These are phyloP conservation scores for Leucaena leucocephala DNA, from an alignment of 306 rosid genomes.

Conservation along the genomic window DNA sequence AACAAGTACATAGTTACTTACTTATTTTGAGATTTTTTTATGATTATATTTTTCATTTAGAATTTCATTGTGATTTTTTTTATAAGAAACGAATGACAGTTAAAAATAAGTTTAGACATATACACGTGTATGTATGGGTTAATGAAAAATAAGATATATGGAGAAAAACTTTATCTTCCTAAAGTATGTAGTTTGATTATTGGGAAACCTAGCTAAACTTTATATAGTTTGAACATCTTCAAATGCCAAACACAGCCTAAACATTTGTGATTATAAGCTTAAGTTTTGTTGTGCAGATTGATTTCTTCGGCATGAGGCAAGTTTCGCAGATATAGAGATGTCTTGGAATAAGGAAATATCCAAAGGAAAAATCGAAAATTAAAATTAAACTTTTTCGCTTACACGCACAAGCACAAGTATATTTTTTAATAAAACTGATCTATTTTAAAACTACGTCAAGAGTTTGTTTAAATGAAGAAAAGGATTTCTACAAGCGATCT, in stretches of 20 bases:
- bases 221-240: background rate
- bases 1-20: too few relatives aligned
- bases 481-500: background rate
- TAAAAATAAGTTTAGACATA: background rate
- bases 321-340: background rate
- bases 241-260: too few relatives aligned
- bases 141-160: background rate
- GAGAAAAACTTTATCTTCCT: background rate
- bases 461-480: background rate
- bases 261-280: too few relatives aligned
- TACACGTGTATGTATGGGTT: background rate
- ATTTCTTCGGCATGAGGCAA: background rate
- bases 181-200: background rate
- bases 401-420: background rate
- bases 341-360: background rate
- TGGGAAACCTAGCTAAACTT: background rate
- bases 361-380: background rate
- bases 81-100: too few relatives aligned
- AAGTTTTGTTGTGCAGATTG: background rate
- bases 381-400: background rate
- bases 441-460: background rate
- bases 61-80: too few relatives aligned
- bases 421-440: too few relatives aligned
- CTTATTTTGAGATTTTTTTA: too few relatives aligned
- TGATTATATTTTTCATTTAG: too few relatives aligned